Base-by-base conservation (phyloP, 1,284 basidiomycete species). In the Rhizoctonia solani region DNA sequence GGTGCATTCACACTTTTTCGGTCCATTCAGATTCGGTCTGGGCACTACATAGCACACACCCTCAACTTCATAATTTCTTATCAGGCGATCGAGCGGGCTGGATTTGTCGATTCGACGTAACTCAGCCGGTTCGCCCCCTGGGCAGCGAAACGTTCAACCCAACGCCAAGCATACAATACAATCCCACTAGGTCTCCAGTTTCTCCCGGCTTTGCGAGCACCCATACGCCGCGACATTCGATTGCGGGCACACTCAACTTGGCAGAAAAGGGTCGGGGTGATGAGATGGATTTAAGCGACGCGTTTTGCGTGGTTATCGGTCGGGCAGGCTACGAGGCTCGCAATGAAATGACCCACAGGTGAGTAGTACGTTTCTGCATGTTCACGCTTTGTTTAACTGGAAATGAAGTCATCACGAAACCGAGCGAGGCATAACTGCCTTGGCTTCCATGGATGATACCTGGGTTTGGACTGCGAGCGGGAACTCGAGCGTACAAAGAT, bases 21-120 rank as follows among this genome's bases (percentile, higher is more conserved):
- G 91, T 98, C 75, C 97, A 99, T 76, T 87, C 90, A 14, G 93
- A 95, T 68, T 95, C 93, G 16, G 94, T 99, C 34, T 98, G 97
- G 96, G 89, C 93, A 0, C 82, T 99, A 1, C 87, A 86, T 75
- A 96, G 94, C 1, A 83, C 86, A 0, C 93, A 98, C 75, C 92
- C 93, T 0, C 87, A 89, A 13, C 83, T 99, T 55, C 91, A 96
- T 75, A 82, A 88, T 1, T 99, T 99, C 80, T 98, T 97, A 79
- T 98, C 95, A 1, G 97, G 96, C 16, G 97, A 98, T 72, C 86
- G 93, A 39, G 87, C 91, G 14, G 97, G 96, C 0, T 80, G 90
- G 66, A 87, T 99, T 0, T 95, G 93, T 76, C 89, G 89, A 71
- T 89, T 96, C 37, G 95, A 99, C 72, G 87, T 95, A 25, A 63